Evolutionary conservation across 306 rosid genomes (phyloP), one percentile per base, ranked within the genome.

Genomic region (Mucuna pruriens): DNA sequence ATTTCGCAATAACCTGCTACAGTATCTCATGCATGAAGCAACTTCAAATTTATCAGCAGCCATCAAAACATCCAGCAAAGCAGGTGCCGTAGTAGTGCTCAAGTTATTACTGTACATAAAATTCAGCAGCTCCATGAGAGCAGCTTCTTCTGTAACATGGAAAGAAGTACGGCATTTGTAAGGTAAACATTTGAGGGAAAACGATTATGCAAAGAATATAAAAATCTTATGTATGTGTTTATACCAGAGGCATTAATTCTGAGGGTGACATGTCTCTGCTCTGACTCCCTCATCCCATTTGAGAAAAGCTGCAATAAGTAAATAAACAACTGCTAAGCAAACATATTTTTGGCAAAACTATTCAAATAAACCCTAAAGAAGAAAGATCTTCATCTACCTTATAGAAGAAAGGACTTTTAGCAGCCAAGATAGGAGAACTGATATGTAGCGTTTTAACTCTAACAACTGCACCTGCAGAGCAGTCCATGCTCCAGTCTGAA

Each of bases 41-140:
- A 96, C 99, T 86, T 96, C 95, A 88, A 94, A 96, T 82, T 93
- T 96, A 84, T 96, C 99, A 19, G 99, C 99, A 71, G 98, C 97
- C 99, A 96, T 92, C 80, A 96, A 90, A 66, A 96, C 97, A 80
- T 96, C 97, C 40, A 96, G 90, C 86, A 96, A 85, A 75, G 89
- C 97, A 52, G 97, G 89, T 69, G 99, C 95, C 4, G 97, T 75
- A 67, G 86, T 81, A 49, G 79, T 81, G 16, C 80, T 81, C 76
- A 96, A 78, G 36, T 92, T 87, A 87, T 85, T 94, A 65, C 97
- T 90, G 76, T 96, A 96, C 99, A 96, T 96, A 85, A 96, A 96
- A 80, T 96, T 96, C 74, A 96, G 87, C 55, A 96, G 91, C 86
- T 94, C 98, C 99, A 96, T 96, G 69, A 96, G 89, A 31, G 99